Percentiles rank a stretch among this genome's conserved stretches.
phyloP scores from a whole-genome alignment of 2,329 filamentous ascomycete species.

The Pseudomassariella vexata region DNA sequence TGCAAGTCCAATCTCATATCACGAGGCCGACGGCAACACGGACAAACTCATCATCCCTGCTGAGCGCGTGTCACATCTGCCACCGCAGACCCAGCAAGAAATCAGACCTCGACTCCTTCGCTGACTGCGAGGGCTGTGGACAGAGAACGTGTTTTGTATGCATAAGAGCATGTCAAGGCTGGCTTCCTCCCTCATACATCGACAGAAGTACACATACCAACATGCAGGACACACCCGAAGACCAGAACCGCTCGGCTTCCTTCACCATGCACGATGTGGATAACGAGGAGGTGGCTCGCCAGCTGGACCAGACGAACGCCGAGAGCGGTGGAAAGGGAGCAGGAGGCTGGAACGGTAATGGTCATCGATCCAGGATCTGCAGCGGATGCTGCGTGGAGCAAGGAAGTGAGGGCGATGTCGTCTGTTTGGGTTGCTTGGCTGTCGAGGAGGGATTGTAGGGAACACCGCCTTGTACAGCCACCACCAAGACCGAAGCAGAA shows the following conservation, averaged over 20 bases:
- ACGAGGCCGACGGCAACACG: conserved; percentile 9
- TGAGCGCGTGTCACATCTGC: conserved; percentile 62
- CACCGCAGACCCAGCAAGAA: conserved; percentile 59
- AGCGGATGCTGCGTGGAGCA: conserved; percentile 64
- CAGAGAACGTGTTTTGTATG: conserved; percentile 65
- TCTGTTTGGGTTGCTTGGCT: conserved; percentile 58
- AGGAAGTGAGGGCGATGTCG: conserved; percentile 58
- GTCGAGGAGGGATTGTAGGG: conserved; percentile 28
- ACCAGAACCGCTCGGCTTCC: conserved; percentile 34
- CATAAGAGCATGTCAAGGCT: conserved; percentile 55
- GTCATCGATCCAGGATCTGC: conserved; percentile 53
- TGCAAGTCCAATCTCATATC: conserved; percentile 9
- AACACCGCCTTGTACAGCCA: too few relatives aligned
- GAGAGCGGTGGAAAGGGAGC: conserved; percentile 23
- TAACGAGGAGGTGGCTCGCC: conserved; percentile 17
- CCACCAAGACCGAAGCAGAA: too few relatives aligned
- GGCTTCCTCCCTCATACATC: conserved; percentile 27
- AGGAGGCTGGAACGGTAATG: conserved; percentile 23
- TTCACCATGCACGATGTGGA: conserved; percentile 47
- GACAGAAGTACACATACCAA: too few relatives aligned
- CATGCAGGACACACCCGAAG: conserved; percentile 14
- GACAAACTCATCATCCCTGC: conserved; percentile 18
- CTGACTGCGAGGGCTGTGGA: conserved; percentile 57
- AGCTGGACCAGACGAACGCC: conserved; percentile 7
- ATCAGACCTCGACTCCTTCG: conserved; percentile 60